A percentile compares a stretch with the other conserved stretches of the same genome.
These are phyloP conservation scores for Acanthamoeba divionensis DNA, from an alignment of 208 protist species.

Conservation along the genomic window DNA sequence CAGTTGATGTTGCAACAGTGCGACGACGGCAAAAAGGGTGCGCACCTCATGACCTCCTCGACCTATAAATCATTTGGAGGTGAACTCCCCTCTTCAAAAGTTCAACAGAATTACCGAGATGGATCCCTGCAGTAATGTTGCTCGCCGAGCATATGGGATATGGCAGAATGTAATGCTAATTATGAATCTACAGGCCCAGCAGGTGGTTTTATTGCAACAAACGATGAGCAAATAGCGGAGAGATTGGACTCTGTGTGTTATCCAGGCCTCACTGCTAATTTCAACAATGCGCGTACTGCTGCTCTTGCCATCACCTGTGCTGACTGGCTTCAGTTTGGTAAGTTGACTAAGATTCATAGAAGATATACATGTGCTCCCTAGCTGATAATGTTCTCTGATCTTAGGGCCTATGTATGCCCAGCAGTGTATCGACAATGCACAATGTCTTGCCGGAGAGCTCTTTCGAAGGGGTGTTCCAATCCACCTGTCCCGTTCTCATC, in stretches of 20 bases:
- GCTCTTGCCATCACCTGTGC: not conserved
- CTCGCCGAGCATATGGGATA: too few relatives aligned
- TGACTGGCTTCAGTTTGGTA: not conserved
- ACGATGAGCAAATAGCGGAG: not conserved
- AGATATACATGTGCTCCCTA: not conserved
- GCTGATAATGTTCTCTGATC: not conserved
- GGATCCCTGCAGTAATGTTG: not conserved
- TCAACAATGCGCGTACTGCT: not conserved
- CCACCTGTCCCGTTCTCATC: not conserved
- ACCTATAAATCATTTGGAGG: not conserved
- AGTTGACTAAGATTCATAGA: too few relatives aligned
- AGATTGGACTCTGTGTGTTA: not conserved
- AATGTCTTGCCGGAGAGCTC: not conserved
- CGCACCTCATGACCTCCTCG: not conserved
- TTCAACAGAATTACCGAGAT: not conserved
- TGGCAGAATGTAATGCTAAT: not conserved
- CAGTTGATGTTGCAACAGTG: not conserved
- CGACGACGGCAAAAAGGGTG: not conserved
- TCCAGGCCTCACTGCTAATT: not conserved
- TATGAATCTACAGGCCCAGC: not conserved
- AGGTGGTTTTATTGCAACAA: not conserved
- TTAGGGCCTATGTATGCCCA: not conserved
- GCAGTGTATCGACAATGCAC: not conserved
- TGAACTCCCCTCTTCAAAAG: not conserved
- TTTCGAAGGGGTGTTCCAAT: not conserved